These are phyloP conservation scores for Catharanthus roseus DNA, from an alignment of 257 asterid genomes.

Conservation along the genomic window DNA sequence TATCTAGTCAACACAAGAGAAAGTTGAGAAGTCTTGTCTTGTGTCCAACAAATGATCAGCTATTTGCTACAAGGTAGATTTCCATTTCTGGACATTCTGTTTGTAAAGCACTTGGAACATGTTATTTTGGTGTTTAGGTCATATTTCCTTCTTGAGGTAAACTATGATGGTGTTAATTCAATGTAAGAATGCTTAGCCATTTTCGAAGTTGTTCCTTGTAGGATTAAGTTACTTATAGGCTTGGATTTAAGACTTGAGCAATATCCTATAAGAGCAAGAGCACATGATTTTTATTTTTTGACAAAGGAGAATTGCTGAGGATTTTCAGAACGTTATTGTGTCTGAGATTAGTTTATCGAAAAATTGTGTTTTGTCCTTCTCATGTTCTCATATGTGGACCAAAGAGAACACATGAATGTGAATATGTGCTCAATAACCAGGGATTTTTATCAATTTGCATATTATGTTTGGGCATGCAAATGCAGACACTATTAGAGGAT, in stretches of 20 bases:
- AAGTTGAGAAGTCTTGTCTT: conserved; percentile 44
- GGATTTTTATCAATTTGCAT: neutral
- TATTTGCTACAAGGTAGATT: conserved; percentile 42
- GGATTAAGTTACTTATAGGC: neutral
- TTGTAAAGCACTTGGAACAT: neutral
- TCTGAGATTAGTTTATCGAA: neutral
- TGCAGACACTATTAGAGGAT: no score
- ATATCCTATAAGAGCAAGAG: neutral
- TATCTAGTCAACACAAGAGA: conserved; percentile 49
- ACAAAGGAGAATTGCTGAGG: neutral
- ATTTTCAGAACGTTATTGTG: neutral
- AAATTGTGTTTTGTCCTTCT: neutral
- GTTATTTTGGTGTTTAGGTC: neutral
- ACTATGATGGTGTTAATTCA: neutral
- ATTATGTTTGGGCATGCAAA: neutral
- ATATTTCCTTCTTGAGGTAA: neutral
- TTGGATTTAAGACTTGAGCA: neutral
- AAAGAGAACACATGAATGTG: no score
- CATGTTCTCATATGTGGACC: neutral
- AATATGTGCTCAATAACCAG: neutral
- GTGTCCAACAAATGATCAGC: conserved; percentile 45
- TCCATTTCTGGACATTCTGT: conserved; percentile 5
- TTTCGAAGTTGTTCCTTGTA: neutral
- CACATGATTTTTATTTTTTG: neutral
- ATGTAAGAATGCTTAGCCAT: neutral